Percentiles rank a stretch among this genome's conserved stretches.
phyloP scores from a whole-genome alignment of 495 filamentous ascomycete genomes.

The Hypoxylon lienhwacheense region DNA sequence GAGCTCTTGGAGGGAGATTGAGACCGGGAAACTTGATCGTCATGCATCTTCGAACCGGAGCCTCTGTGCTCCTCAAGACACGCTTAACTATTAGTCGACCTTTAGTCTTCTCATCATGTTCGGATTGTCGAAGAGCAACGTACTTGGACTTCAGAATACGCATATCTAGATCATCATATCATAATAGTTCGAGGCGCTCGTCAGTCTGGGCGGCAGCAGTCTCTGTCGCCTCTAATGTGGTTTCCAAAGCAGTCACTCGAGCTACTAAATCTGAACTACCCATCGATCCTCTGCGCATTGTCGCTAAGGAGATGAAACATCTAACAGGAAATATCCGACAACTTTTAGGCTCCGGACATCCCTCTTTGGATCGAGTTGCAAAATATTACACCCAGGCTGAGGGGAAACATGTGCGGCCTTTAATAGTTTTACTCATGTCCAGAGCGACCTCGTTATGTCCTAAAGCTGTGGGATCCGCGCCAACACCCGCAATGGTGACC shows the following conservation, averaged over 20 bases:
- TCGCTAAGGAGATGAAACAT: slow-evolving; percentile 95
- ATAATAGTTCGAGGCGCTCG: slow-evolving; percentile 41
- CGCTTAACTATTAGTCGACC: slow-evolving; percentile 23
- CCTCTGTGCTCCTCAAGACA: slow-evolving; percentile 41
- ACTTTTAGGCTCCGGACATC: slow-evolving; percentile 87
- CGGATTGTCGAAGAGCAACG: slow-evolving; percentile 41
- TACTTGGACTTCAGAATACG: slow-evolving; percentile 40
- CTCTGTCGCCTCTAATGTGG: slow-evolving; percentile 74
- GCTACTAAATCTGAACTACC: slow-evolving; percentile 59
- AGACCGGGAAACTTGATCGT: slow-evolving; percentile 24
- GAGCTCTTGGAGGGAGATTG: slow-evolving; percentile 23
- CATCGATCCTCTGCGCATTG: slow-evolving; percentile 75
- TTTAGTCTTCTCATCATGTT: slow-evolving; percentile 38
- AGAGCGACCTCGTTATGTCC: slow-evolving; percentile 82
- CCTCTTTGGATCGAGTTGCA: slow-evolving; percentile 87
- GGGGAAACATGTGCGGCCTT: slow-evolving; percentile 93
- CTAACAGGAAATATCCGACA: slow-evolving; percentile 85
- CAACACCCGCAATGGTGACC: slow-evolving; percentile 41
- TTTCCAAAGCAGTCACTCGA: slow-evolving; percentile 67
- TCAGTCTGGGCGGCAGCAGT: slow-evolving; percentile 64
- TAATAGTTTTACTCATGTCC: slow-evolving; percentile 94
- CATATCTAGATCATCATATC: slow-evolving; percentile 42
- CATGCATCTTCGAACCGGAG: slow-evolving; percentile 49
- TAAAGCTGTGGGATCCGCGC: slow-evolving; percentile 53
- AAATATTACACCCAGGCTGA: slow-evolving; percentile 98